Evolutionary conservation across 768 basidiomycete genomes (phyloP), one percentile per base, ranked within the genome.

Genomic region (Sarcodon sp.): DNA sequence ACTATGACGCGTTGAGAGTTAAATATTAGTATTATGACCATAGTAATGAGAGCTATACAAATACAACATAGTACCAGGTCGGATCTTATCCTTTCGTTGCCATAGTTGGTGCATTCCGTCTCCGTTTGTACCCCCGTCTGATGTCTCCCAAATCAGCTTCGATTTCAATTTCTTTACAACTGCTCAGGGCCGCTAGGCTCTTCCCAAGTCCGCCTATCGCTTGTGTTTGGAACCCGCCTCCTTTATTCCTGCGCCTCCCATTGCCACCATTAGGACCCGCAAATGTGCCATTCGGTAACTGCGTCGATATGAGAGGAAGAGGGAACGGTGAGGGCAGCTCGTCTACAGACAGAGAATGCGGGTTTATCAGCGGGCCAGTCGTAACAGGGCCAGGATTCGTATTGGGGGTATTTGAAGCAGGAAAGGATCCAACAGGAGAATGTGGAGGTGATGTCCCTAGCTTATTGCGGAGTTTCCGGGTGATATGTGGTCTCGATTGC

Each of bases 241-340:
- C 61, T 47, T 63, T 65, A n/a, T 64, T 57, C 32, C 70, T 35
- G 56, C 65, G 45, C 61, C 67, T 27, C 58, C 66, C 65, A 12
- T 61, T 66, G 7, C 54, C 59, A 10, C 62, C 47, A 4, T 31
- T 50, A 33, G 51, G 52, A 36, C 51, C 54, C 31, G 52, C 51
- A 44, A 54, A 45, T 37, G 51, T 54, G 33, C 49, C 55, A 39
- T 54, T 53, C 33, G 53, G 39, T 36, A 68, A 61, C n/a, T 69
- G 66, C 12, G 71, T 72, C 4, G 75, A 69, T 6, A 79, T 83
- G 9, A 89, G 74, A 1, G 83, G 75, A 8, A 87, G 69, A 0
- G 87, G 84, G 69, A 87, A 89, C 9, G 84, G 85, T 0, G 88
- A 90, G 3, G 87, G 85, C 35, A 91, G 74, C 57, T 90, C 88